Evolutionary conservation across 2,329 filamentous ascomycete genomes (phyloP).

Genomic region (Penicillium palitans): DNA sequence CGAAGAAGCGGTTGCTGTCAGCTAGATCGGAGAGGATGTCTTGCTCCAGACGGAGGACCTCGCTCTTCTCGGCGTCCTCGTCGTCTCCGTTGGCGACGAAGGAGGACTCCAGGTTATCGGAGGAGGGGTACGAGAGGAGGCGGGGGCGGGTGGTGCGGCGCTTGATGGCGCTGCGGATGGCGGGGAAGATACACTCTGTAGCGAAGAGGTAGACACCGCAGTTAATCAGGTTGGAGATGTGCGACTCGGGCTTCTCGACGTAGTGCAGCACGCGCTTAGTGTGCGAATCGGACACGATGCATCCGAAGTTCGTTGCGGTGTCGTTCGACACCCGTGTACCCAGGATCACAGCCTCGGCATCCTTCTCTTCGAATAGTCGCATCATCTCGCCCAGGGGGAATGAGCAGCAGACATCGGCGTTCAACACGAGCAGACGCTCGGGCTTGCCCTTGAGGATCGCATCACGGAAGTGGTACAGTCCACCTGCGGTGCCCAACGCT

Average conservation of each 20-base stretch:
- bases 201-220: constrained; percentile 98
- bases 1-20: constrained; percentile 96
- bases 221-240: constrained; percentile 98
- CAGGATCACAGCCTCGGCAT: constrained; percentile 93
- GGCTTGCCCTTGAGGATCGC: constrained; percentile 94
- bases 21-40: constrained; percentile 94
- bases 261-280: constrained; percentile 96
- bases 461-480: constrained; percentile 98
- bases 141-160: constrained; percentile 88
- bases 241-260: constrained; percentile 96
- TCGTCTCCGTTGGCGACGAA: constrained; percentile 63
- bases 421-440: constrained; percentile 94
- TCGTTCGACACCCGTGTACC: constrained; percentile 90
- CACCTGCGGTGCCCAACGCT: constrained; percentile 90
- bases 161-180: constrained; percentile 92
- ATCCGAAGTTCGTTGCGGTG: constrained; percentile 92
- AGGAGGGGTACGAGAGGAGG: constrained; percentile 91
- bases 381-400: constrained; percentile 97
- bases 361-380: constrained; percentile 87
- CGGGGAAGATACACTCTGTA: constrained; percentile 93
- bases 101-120: constrained; percentile 80
- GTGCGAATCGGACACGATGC: constrained; percentile 92
- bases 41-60: constrained; percentile 92
- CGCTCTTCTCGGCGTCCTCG: constrained; percentile 72
- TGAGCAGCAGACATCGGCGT: constrained; percentile 97